phyloP scores from a whole-genome alignment of 2,329 filamentous ascomycete genomes.

The Xylariaceae sp. region DNA sequence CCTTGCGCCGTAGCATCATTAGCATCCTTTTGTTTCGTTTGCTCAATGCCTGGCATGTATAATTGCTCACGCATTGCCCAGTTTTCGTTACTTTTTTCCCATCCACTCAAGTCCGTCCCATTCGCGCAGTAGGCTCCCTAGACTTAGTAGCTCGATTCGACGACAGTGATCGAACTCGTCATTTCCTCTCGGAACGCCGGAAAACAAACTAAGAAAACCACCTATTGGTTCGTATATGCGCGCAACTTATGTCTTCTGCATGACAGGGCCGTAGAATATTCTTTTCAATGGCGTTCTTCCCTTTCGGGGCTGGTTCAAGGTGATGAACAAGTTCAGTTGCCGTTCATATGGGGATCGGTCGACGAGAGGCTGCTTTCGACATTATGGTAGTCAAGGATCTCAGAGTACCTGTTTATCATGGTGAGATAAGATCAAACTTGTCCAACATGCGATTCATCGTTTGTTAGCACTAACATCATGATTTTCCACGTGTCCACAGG shows the following conservation, averaged over 20 bases:
- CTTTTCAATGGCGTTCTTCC: conserved; percentile 20
- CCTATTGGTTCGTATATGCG: conserved; percentile 14
- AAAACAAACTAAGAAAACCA: conserved; percentile 24
- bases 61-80: conserved; percentile 7
- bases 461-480: conserved; percentile 73
- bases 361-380: conserved; percentile 54
- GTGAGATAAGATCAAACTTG: conserved; percentile 21
- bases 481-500: conserved; percentile 99
- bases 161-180: conserved; percentile 20
- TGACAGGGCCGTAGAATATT: conserved; percentile 23
- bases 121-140: conserved; percentile 14
- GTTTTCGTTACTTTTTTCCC: conserved; percentile 7
- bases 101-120: conserved; percentile 3
- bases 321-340: conserved; percentile 30
- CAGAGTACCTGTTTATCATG: conserved; percentile 70
- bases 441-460: neutral
- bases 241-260: conserved; percentile 17
- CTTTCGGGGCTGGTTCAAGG: conserved; percentile 17
- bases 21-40: conserved; percentile 6
- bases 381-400: conserved; percentile 98
- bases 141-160: conserved; percentile 18
- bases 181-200: conserved; percentile 30
- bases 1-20: conserved; percentile 9
- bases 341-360: conserved; percentile 37
- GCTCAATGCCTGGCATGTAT: conserved; percentile 8